Evolutionary conservation across 352 stramenopile species (phyloP).

Genomic region (Sclerospora graminicola): DNA sequence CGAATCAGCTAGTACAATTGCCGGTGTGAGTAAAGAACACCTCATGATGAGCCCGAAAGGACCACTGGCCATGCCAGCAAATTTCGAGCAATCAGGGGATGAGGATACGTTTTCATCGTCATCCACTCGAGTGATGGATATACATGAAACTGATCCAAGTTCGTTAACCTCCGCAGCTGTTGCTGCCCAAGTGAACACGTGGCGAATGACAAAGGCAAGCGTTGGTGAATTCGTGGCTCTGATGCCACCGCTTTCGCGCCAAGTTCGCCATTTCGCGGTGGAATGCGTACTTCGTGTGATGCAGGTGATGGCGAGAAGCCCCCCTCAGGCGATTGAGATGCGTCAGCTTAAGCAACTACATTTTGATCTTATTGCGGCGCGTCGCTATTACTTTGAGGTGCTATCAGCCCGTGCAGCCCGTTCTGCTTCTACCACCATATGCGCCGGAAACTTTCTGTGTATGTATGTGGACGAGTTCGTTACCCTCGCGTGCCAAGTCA

Average conservation of each 20-base stretch:
- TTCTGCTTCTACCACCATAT: slow-evolving; percentile 6
- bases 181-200: slow-evolving; percentile 49
- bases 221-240: slow-evolving; percentile 48
- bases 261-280: slow-evolving; percentile 69
- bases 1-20: slow-evolving; percentile 42
- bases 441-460: slow-evolving; percentile 54
- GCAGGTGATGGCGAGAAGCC: slow-evolving; percentile 32
- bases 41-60: slow-evolving; percentile 71
- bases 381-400: slow-evolving; percentile 35
- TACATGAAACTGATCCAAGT: slow-evolving; percentile 16
- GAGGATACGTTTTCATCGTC: slow-evolving; percentile 14
- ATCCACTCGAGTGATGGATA: slow-evolving; percentile 8
- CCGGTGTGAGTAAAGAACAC: slow-evolving; percentile 15
- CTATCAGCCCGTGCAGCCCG: slow-evolving; percentile 12
- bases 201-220: slow-evolving; percentile 57
- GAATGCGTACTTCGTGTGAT: slow-evolving; percentile 71
- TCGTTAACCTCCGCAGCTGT: slow-evolving; percentile 30
- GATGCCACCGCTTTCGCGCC: slow-evolving; percentile 58
- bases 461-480: slow-evolving; percentile 87
- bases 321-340: slow-evolving; percentile 7
- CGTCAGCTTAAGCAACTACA: slow-evolving; percentile 29
- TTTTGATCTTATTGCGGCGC: slow-evolving; percentile 55
- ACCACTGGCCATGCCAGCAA: slow-evolving; percentile 16
- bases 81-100: slow-evolving; percentile 7
- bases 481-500: slow-evolving; percentile 68